Conservation (phyloP, 1,139 yeast species). For the Yamadazyma dendronema region DNA sequence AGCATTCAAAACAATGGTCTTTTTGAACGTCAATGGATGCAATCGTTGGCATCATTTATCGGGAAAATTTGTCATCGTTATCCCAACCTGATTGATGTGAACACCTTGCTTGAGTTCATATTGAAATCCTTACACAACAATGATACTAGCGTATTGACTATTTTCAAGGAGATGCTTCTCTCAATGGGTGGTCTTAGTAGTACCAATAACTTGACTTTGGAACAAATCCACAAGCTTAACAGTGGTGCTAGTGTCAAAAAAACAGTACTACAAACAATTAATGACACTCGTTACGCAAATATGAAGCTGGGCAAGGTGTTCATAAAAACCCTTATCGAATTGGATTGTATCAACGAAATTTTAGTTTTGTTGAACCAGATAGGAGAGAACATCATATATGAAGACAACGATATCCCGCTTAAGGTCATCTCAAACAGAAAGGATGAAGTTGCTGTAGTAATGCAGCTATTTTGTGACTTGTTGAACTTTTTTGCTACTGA, state of each 20-base stretch:
- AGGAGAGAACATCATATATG: slow-evolving; percentile 40
- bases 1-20: slow-evolving; percentile 78
- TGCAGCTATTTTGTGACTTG: slow-evolving; percentile 63
- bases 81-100: slow-evolving; percentile 48
- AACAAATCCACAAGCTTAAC: slow-evolving; percentile 66
- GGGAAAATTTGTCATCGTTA: slow-evolving; percentile 61
- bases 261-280: slow-evolving; percentile 59
- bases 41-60: slow-evolving; percentile 63
- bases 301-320: slow-evolving; percentile 52
- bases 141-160: slow-evolving; percentile 63
- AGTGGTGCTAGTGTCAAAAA: slow-evolving; percentile 61
- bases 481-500: slow-evolving; percentile 49
- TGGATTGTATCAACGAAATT: slow-evolving; percentile 57
- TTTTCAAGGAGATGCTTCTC: slow-evolving; percentile 65
- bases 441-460: slow-evolving; percentile 68
- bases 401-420: slow-evolving; percentile 50
- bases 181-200: slow-evolving; percentile 85
- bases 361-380: slow-evolving; percentile 62
- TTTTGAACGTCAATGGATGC: slow-evolving; percentile 83
- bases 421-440: slow-evolving; percentile 69
- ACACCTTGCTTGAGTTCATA: slow-evolving; percentile 57
- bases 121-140: slow-evolving; percentile 64
- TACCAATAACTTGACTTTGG: slow-evolving; percentile 58
- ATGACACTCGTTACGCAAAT: slow-evolving; percentile 53
- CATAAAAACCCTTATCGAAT: slow-evolving; percentile 44